A percentile compares a stretch with the other conserved stretches of the same genome.
phyloP scores from a whole-genome alignment of 192 early-diverging fungal species.

The Coemansia sp. region DNA sequence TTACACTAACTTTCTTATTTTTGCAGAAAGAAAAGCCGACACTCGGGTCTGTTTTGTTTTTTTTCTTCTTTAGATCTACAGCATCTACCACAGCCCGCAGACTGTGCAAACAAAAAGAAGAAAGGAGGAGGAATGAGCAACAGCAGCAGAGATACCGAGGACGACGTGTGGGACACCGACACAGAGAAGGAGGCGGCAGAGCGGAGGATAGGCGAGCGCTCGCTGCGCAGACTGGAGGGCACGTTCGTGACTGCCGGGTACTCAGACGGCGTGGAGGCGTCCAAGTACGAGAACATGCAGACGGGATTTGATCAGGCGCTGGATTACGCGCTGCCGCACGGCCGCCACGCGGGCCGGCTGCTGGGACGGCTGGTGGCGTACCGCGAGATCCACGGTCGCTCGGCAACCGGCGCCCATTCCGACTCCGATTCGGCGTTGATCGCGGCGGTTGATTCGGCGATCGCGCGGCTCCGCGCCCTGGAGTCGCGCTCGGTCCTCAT shows the following conservation, averaged over 20 bases:
- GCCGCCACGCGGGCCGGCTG: constrained; percentile 20
- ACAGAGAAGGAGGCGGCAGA: constrained; percentile 21
- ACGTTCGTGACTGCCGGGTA: constrained; percentile 35
- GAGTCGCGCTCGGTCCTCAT: background rate
- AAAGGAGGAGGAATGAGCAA: background rate
- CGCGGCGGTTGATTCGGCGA: constrained; percentile 12
- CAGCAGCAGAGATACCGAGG: background rate
- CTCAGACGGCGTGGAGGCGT: constrained; percentile 41
- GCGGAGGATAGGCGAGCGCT: constrained; percentile 13
- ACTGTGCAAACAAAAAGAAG: background rate
- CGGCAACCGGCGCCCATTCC: no score
- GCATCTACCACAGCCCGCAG: background rate
- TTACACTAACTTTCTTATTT: background rate
- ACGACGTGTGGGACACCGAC: constrained; percentile 31
- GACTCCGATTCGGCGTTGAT: background rate
- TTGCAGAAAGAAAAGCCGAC: constrained; percentile 1
- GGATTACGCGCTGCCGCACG: constrained; percentile 18
- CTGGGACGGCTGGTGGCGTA: constrained; percentile 31
- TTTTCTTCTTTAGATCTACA: background rate
- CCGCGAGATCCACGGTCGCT: constrained; percentile 10
- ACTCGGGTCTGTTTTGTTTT: background rate
- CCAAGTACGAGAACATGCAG: constrained; percentile 35
- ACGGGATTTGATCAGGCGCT: constrained; percentile 32
- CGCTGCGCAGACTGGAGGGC: constrained; percentile 25
- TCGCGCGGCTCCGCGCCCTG: constrained; percentile 36